A percentile compares a stretch with the other conserved stretches of the same genome.
Conservation (phyloP, 495 filamentous ascomycete species). For the Penicillium lividum region DNA sequence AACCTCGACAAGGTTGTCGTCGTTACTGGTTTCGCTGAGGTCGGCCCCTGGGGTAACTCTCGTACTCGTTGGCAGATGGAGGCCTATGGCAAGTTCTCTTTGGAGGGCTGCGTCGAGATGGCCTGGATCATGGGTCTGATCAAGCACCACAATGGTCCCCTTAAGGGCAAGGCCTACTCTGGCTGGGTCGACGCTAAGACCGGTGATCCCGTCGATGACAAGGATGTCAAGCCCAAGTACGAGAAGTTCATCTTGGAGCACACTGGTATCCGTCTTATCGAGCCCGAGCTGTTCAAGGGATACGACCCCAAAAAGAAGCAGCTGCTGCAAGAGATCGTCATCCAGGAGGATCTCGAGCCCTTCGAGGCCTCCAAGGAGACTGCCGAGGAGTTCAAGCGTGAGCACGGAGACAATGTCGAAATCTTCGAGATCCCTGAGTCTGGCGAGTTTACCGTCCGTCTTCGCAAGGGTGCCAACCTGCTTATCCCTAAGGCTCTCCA, state of each 20-base stretch:
- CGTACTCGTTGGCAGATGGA: slow-evolving; percentile 99
- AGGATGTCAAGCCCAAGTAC: slow-evolving; percentile 95
- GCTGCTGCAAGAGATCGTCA: slow-evolving; percentile 94
- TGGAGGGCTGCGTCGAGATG: slow-evolving; percentile 99
- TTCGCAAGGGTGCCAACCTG: slow-evolving; percentile 92
- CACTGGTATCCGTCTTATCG: slow-evolving; percentile 95
- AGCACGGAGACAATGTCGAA: slow-evolving; percentile 96
- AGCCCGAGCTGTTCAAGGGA: slow-evolving; percentile 94
- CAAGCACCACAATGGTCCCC: slow-evolving; percentile 96
- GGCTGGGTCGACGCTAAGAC: slow-evolving; percentile 97
- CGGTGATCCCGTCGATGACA: slow-evolving; percentile 94
- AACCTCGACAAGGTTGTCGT: slow-evolving; percentile 97
- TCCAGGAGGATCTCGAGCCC: slow-evolving; percentile 93
- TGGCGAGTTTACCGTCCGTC: slow-evolving; percentile 88
- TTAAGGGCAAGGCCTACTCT: slow-evolving; percentile 95
- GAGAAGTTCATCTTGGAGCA: slow-evolving; percentile 96
- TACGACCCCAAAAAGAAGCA: slow-evolving; percentile 99
- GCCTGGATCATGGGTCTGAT: slow-evolving; percentile 99
- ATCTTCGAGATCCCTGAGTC: slow-evolving; percentile 95
- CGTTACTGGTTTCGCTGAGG: slow-evolving; percentile 93
- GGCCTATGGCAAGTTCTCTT: slow-evolving; percentile 91
- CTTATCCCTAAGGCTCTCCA: slow-evolving; percentile 94
- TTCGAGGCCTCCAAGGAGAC: slow-evolving; percentile 98
- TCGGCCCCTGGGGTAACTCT: slow-evolving; percentile 97
- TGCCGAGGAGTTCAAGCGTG: slow-evolving; percentile 92